Base-by-base conservation (phyloP, 495 filamentous ascomycete genomes). In the Penicillium silybi region DNA sequence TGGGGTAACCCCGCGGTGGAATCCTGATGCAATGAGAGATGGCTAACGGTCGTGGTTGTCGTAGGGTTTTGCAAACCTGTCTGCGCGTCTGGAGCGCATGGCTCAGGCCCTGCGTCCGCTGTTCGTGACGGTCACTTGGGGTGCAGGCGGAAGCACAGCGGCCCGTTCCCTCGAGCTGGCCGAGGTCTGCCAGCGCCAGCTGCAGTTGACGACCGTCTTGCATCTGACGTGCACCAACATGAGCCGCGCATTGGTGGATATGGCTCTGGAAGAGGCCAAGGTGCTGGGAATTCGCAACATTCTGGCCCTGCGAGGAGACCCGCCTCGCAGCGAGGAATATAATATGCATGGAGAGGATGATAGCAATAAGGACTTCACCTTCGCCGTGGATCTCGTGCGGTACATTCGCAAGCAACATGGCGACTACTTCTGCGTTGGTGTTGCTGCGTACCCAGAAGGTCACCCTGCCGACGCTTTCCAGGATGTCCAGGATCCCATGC, bases 181-280 rank as follows among this genome's bases (percentile, higher is more conserved):
- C 41, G 95, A 97, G 72, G 85, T 97, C 58, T 97, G 92, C 67
- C 93, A 97, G 71, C 76, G 90, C 19, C 88, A 95, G 62, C 75
- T 97, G 45, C 86, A 88, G 58, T 78, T 98, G 48, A 97, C 93
- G 34, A 98, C 93, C 59, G 97, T 93, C 61, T 77, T 98, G 44
- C 93, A 98, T 66, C 74, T 98, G 53, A 98, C 93, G 6, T 98
- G 93, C 70, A 98, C 93, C 39, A 98, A 98, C 67, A 97, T 97
- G 91, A 93, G 84, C 62, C 83, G 86, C 50, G 80, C 77, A 25
- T 66, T 96, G 58, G 83, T 97, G 41, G 95, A 98, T 59, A 82
- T 90, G 63, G 88, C 93, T 0, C 71, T 98, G 55, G 90, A 95
- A 61, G 85, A 92, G 56, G 93, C 92, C 13, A 97, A 95, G 70